These are phyloP conservation scores for Epichloe gansuensis DNA, from an alignment of 2,329 filamentous ascomycete genomes.

Conservation along the genomic window DNA sequence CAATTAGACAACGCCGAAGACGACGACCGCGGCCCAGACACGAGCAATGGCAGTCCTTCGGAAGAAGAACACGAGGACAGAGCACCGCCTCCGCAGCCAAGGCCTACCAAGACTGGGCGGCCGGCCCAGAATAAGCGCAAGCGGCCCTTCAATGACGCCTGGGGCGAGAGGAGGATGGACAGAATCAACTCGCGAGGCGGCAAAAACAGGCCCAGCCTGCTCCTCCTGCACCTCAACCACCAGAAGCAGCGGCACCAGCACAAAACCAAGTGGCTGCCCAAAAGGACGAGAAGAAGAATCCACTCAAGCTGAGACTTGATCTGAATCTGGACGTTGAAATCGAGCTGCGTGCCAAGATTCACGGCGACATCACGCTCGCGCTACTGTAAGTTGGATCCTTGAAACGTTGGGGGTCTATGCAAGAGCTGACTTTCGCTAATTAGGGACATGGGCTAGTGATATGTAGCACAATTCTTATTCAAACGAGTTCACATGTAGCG, in stretches of 20 bases:
- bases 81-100: constrained; percentile 2
- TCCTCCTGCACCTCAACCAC: constrained; percentile 2
- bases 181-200: constrained; percentile 14
- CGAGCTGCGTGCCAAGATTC: constrained; percentile 66
- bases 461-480: background rate
- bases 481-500: background rate
- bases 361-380: constrained; percentile 62
- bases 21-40: constrained; percentile 4
- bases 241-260: constrained; percentile 7
- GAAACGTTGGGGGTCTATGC: background rate
- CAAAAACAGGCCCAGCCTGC: constrained; percentile 13
- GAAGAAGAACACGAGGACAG: constrained; percentile 10
- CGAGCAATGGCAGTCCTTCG: constrained; percentile 3
- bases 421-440: background rate
- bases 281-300: constrained; percentile 36
- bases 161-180: constrained; percentile 7
- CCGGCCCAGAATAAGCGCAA: constrained; percentile 4
- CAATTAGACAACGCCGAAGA: constrained; percentile 7
- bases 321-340: constrained; percentile 71
- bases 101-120: background rate
- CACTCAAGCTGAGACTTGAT: constrained; percentile 56
- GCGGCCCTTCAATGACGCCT: background rate
- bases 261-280: constrained; percentile 15
- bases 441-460: constrained; percentile 3
- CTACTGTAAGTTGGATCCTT: constrained; percentile 46